These are phyloP conservation scores for Mortierella sp. DNA, from an alignment of 371 early-diverging fungal species.

Conservation along the genomic window DNA sequence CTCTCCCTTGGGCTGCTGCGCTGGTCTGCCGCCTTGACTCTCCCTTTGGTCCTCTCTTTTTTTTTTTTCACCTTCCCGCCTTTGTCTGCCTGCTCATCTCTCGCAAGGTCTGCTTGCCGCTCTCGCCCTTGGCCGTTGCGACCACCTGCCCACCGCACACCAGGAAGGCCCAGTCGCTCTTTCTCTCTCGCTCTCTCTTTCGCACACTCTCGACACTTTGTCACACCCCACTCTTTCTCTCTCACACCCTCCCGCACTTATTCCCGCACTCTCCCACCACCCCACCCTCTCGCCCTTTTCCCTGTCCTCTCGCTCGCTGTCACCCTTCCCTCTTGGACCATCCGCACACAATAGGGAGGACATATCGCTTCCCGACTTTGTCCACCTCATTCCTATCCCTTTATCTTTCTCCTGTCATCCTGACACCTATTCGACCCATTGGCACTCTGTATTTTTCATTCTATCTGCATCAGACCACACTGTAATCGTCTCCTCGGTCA, in stretches of 20 bases:
- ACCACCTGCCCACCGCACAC: no score
- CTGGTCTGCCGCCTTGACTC: neutral
- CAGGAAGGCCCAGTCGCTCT: no score
- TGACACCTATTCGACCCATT: no score
- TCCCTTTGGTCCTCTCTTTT: constrained; percentile 1
- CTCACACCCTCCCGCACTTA: neutral
- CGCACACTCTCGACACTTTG: neutral
- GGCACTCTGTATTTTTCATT: no score
- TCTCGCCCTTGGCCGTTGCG: neutral
- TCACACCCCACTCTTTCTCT: neutral
- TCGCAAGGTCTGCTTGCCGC: neutral
- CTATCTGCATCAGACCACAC: no score
- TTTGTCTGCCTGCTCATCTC: neutral
- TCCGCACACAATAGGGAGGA: neutral
- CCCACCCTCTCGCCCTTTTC: neutral
- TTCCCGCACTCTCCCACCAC: neutral
- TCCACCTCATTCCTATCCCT: no score
- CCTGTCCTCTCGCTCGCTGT: neutral
- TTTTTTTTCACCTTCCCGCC: neutral
- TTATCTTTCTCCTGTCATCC: no score
- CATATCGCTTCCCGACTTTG: neutral
- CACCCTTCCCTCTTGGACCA: neutral
- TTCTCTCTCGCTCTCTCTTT: neutral
- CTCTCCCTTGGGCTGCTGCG: no score
- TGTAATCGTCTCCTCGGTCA: no score